Evolutionary conservation across 805 yeast species (phyloP).

Genomic region (Kodamaea jinghongensis): DNA sequence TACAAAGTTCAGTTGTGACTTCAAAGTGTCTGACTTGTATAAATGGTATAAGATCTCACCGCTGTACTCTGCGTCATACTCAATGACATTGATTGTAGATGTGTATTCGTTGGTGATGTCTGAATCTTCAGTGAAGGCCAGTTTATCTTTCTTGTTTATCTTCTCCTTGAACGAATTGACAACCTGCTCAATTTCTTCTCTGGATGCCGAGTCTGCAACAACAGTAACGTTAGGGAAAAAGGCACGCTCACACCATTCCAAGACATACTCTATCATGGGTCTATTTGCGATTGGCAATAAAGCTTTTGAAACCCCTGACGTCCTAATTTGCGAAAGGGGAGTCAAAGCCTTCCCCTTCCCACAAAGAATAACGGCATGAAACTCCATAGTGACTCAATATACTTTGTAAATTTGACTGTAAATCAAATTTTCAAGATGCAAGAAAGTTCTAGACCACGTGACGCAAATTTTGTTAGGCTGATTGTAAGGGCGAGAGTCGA

Average conservation of each 20-base stretch:
- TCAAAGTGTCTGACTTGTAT: constrained; percentile 39
- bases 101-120: constrained; percentile 17
- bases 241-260: constrained; percentile 92
- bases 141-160: constrained; percentile 2
- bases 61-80: constrained; percentile 48
- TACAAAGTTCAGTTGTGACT: constrained; percentile 50
- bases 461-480: constrained; percentile 18
- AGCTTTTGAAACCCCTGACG: constrained; percentile 76
- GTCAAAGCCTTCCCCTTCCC: constrained; percentile 74
- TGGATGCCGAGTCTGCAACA: constrained; percentile 50
- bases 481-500: too few species aligned
- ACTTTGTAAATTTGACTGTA: not conserved
- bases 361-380: constrained; percentile 87
- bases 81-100: constrained; percentile 22
- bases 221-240: constrained; percentile 69
- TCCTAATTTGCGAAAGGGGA: constrained; percentile 66
- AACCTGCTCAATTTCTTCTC: constrained; percentile 46
- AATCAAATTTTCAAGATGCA: constrained; percentile 5
- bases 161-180: constrained; percentile 44
- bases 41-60: constrained; percentile 59
- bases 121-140: constrained; percentile 11
- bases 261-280: constrained; percentile 82
- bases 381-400: constrained; percentile 61
- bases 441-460: constrained; percentile 3
- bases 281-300: constrained; percentile 84